Evolutionary conservation across 352 stramenopile genomes (phyloP).

Genomic region (Pythium dissotocum): DNA sequence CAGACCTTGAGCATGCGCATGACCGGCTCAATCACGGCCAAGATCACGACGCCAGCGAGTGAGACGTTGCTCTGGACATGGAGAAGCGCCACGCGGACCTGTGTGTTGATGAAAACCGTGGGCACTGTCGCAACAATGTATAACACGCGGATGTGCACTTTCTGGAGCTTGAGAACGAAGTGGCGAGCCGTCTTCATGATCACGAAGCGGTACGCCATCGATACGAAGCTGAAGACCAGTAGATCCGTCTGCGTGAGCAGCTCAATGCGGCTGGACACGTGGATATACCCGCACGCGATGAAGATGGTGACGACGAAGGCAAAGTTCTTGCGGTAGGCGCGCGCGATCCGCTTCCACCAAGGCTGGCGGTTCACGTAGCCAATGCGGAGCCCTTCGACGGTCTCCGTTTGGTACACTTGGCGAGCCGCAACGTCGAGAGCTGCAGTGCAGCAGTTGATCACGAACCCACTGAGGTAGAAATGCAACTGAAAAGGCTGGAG

Average conservation of each 20-base stretch:
- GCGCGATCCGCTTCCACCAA: neutral
- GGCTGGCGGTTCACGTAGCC: neutral
- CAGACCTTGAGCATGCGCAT: slow-evolving; percentile 7
- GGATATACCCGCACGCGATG: neutral
- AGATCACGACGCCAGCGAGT: neutral
- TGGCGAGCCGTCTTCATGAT: neutral
- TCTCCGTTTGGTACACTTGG: slow-evolving; percentile 8
- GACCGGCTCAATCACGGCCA: slow-evolving; percentile 4
- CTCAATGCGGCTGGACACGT: neutral
- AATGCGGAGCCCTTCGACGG: neutral
- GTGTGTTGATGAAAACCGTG: slow-evolving; percentile 12
- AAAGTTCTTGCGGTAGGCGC: slow-evolving; percentile 2
- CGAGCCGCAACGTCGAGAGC: slow-evolving; percentile 1
- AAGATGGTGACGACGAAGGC: neutral
- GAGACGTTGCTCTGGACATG: neutral
- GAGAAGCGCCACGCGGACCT: slow-evolving; percentile 5
- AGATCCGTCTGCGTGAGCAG: neutral
- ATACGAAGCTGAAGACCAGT: neutral
- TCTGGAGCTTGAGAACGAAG: neutral
- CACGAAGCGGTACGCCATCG: neutral
- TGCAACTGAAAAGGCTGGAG: slow-evolving; percentile 4
- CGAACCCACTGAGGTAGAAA: neutral
- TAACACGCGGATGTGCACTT: neutral
- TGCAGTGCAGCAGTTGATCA: neutral
- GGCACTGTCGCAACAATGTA: neutral